A percentile compares a stretch with the other conserved stretches of the same genome.
phyloP scores from a whole-genome alignment of 345 rosid genomes.

The Ceriops tagal region DNA sequence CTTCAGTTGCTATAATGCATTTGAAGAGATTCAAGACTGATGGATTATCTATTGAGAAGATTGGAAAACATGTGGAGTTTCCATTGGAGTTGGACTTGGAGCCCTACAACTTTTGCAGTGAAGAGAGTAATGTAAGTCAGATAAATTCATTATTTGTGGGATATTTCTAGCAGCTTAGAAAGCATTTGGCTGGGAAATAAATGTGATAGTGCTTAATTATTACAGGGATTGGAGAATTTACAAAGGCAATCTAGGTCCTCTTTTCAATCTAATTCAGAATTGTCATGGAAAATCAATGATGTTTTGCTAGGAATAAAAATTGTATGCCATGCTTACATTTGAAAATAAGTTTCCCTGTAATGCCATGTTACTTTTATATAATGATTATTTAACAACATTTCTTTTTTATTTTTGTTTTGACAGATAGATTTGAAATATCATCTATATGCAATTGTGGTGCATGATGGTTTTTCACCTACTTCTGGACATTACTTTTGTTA shows the following conservation, averaged over 20 bases:
- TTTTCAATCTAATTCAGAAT: not conserved
- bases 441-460: constrained; percentile 78
- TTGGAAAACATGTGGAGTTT: constrained; percentile 62
- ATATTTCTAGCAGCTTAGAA: too few relatives aligned
- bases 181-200: too few relatives aligned
- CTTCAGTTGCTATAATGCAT: constrained; percentile 67
- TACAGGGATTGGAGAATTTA: not conserved
- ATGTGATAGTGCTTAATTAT: too few relatives aligned
- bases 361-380: not conserved
- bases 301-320: not conserved
- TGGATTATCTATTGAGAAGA: constrained; percentile 63
- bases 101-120: constrained; percentile 45
- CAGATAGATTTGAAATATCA: constrained; percentile 56
- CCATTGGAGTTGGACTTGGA: constrained; percentile 79
- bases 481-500: constrained; percentile 74
- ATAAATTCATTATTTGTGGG: not conserved
- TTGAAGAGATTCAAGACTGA: constrained; percentile 84
- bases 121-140: constrained; percentile 41
- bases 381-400: not conserved
- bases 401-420: constrained; percentile 10
- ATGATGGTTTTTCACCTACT: constrained; percentile 48
- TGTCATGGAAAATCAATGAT: not conserved
- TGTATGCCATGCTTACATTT: not conserved
- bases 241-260: not conserved
- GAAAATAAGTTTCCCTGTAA: not conserved